Evolutionary conservation across 2,329 filamentous ascomycete species (phyloP).

Genomic region (Westerdykella aurantiaca): DNA sequence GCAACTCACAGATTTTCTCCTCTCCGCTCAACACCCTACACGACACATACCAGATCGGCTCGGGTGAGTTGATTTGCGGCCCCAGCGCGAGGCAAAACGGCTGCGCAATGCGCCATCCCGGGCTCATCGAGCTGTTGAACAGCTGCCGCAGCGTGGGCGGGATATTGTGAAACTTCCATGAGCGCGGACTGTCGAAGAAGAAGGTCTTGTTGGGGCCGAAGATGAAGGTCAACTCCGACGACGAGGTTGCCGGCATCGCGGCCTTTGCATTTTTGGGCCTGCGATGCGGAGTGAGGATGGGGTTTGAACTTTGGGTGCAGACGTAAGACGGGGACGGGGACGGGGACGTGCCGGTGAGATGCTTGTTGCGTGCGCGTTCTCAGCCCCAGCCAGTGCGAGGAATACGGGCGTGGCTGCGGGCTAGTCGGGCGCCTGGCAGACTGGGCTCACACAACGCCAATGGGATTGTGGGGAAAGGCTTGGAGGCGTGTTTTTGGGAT

Average conservation of each 20-base stretch:
- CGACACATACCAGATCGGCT: conserved; percentile 32
- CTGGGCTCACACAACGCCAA: no score
- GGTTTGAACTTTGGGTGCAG: no score
- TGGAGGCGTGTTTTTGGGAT: no score
- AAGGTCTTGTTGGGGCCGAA: conserved; percentile 34
- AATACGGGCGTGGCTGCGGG: no score
- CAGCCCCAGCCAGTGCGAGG: no score
- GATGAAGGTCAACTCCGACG: conserved; percentile 30
- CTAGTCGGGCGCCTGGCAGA: no score
- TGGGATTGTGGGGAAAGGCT: no score
- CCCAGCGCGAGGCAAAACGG: conserved; percentile 32
- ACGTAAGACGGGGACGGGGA: no score
- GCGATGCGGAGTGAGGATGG: no score
- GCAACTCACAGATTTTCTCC: conserved; percentile 32
- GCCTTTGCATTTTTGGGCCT: no score
- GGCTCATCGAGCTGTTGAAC: conserved; percentile 29
- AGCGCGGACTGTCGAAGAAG: conserved; percentile 33
- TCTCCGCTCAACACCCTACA: conserved; percentile 28
- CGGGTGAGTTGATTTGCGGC: conserved; percentile 20
- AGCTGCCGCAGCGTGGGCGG: conserved; percentile 30
- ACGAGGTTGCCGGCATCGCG: conserved; percentile 14
- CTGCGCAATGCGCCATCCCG: conserved; percentile 28
- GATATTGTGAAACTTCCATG: conserved; percentile 36
- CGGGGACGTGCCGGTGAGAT: no score
- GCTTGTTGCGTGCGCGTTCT: no score